Evolutionary conservation across 768 basidiomycete genomes (phyloP), one percentile per base, ranked within the genome.

Genomic region (Tylopilus vinaceipallidus): DNA sequence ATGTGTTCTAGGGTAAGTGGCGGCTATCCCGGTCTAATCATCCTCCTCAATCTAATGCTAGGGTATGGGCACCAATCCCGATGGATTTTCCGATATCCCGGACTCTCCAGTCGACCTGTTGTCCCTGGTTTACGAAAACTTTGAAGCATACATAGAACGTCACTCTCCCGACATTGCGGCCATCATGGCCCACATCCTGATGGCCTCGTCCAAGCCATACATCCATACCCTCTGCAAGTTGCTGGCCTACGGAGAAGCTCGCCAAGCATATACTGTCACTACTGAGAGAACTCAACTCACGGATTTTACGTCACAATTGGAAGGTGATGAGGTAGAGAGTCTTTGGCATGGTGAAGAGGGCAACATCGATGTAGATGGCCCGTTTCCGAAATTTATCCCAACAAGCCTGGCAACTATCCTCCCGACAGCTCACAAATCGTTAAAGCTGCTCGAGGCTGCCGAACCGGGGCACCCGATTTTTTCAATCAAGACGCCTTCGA

Each of bases 361-460:
- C n/a, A 68, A 72, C 16, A 62, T 72, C 12, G 71, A 51, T 62
- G 70, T 56, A 38, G 71, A 72, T 33, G 69, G 72, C 4, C 63
- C 67, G 7, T 84, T 82, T 55, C 90, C 91, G 0, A 65, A 66
- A 4, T 92, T 93, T 65, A 79, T 92, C 50, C 76, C 80, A 4
- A 54, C 57, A 6, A 71, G 71, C 12, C 64, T 86, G 24, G 67
- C 78, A 7, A 71, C 76, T 38, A 72, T 79, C 7, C 67, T 92
- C 4, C 76, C 81, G 12, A 78, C 79, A 4, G 88, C 88, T 1
- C 80, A 80, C 52, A 84, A 80, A 57, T 91, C 91, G 0, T 66
- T 92, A 10, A 73, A 77, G 24, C 67, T 93, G 4, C 73, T 92
- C 0, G 74, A 74, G 41, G 76, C 75, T 10, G 88, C 89, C 3